These are phyloP conservation scores for Rhodosporidiobolus sp. DNA, from an alignment of 768 basidiomycete species.

Conservation along the genomic window DNA sequence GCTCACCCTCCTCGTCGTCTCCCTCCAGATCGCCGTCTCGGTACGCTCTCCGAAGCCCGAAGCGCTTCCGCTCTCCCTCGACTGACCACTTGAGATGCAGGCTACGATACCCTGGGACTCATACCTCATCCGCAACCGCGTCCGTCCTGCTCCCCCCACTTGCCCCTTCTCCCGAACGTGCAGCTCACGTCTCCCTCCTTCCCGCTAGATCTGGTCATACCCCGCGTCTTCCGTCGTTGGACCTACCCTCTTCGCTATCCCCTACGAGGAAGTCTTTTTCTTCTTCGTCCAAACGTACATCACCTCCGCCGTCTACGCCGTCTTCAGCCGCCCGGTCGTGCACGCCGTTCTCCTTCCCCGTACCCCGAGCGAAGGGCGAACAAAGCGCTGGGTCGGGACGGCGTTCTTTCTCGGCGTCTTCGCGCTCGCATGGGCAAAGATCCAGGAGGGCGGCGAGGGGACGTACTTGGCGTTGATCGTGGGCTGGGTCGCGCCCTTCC, in stretches of 20 bases:
- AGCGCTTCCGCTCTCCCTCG: not conserved
- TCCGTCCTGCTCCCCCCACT: not conserved
- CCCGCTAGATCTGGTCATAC: conserved; percentile 37
- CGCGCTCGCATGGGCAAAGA: conserved; percentile 16
- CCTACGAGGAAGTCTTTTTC: conserved; percentile 42
- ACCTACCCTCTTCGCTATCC: conserved; percentile 36
- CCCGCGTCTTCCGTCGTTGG: conserved; percentile 37
- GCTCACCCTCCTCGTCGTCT: not conserved
- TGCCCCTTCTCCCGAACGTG: too few relatives aligned
- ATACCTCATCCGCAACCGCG: conserved; percentile 37
- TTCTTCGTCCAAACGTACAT: conserved; percentile 42
- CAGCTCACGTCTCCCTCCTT: not conserved
- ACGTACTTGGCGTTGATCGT: conserved; percentile 38
- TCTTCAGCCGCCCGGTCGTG: conserved; percentile 32
- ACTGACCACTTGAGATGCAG: not conserved
- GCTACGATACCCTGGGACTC: conserved; percentile 42
- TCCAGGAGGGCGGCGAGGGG: conserved; percentile 34
- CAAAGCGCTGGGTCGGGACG: conserved; percentile 4
- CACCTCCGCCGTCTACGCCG: conserved; percentile 41
- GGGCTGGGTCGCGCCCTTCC: conserved; percentile 34
- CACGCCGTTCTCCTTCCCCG: conserved; percentile 34
- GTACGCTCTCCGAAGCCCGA: not conserved
- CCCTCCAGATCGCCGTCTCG: conserved; percentile 24
- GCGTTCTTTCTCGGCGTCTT: conserved; percentile 12
- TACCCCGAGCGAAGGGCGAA: conserved; percentile 12